Conservation (phyloP, 2,329 filamentous ascomycete species). For the Fusarium nygamai region DNA sequence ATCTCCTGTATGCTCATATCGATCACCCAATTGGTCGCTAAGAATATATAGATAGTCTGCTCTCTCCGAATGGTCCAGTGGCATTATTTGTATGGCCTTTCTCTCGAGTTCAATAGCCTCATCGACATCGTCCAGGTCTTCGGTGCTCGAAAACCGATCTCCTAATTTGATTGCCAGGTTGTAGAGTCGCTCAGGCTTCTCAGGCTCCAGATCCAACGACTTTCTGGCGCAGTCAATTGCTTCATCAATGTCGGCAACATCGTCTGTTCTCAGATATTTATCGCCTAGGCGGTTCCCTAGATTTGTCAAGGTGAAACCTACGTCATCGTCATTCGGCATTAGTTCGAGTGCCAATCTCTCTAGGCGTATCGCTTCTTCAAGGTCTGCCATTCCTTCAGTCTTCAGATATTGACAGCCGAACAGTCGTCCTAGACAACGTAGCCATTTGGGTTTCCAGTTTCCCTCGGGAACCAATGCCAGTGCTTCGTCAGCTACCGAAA, state of each 20-base stretch:
- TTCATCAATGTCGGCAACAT: not conserved
- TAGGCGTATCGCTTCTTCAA: not conserved
- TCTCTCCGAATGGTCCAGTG: not conserved
- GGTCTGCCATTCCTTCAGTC: not conserved
- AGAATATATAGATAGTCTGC: not conserved
- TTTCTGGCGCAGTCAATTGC: not conserved
- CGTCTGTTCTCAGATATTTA: not conserved
- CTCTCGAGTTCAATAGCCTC: not conserved
- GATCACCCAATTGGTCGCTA: not conserved
- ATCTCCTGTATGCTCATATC: not conserved
- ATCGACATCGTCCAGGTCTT: not conserved
- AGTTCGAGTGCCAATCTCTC: not conserved
- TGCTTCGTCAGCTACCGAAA: not conserved
- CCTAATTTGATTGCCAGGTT: not conserved
- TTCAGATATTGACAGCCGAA: not conserved
- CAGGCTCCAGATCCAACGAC: not conserved
- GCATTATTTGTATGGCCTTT: not conserved
- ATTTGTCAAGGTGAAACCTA: not conserved
- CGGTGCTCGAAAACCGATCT: not conserved
- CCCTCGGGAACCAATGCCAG: not conserved
- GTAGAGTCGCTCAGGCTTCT: not conserved
- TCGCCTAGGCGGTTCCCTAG: not conserved
- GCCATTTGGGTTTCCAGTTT: not conserved
- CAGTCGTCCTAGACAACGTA: not conserved
- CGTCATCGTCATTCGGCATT: not conserved